Conservation (phyloP, 352 stramenopile species). For the Phytophthora fragariae region DNA sequence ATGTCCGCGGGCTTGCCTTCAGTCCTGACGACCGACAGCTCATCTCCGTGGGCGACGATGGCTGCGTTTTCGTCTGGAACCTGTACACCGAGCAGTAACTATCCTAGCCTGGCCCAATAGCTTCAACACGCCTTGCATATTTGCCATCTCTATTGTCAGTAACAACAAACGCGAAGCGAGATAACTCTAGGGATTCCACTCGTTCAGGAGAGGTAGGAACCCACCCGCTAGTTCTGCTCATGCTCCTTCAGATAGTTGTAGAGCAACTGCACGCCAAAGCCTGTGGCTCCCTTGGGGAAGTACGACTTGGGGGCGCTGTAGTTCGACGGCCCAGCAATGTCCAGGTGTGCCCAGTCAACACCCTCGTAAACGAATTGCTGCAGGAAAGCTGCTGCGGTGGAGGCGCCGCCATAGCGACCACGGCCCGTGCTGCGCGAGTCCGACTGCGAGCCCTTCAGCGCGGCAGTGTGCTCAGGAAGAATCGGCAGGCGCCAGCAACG, state of each 20-base stretch:
- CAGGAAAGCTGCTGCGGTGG: conserved; percentile 88
- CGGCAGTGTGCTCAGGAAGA: conserved; percentile 81
- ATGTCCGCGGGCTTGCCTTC: conserved; percentile 82
- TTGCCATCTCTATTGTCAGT: conserved; percentile 36
- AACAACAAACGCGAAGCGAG: conserved; percentile 21
- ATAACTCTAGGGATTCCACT: background rate
- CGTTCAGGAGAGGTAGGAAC: background rate
- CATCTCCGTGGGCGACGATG: conserved; percentile 91
- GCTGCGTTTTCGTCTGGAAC: conserved; percentile 94
- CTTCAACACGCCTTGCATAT: conserved; percentile 28
- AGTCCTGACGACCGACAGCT: conserved; percentile 93
- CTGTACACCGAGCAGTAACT: conserved; percentile 69
- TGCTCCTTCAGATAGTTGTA: conserved; percentile 88
- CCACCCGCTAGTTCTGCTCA: conserved; percentile 48
- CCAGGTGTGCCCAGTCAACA: conserved; percentile 90
- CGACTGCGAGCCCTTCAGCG: conserved; percentile 83
- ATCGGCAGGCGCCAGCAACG: conserved; percentile 92
- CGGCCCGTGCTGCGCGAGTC: conserved; percentile 86
- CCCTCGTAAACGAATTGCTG: conserved; percentile 90
- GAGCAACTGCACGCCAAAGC: conserved; percentile 90
- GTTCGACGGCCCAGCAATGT: conserved; percentile 90
- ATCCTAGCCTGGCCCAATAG: conserved; percentile 6
- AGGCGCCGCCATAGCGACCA: conserved; percentile 81
- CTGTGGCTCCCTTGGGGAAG: conserved; percentile 86
- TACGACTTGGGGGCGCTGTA: conserved; percentile 87